A percentile compares a stretch with the other conserved stretches of the same genome.
Conservation (phyloP, 148 eudicot genomes). For the Amaranthus palmeri region DNA sequence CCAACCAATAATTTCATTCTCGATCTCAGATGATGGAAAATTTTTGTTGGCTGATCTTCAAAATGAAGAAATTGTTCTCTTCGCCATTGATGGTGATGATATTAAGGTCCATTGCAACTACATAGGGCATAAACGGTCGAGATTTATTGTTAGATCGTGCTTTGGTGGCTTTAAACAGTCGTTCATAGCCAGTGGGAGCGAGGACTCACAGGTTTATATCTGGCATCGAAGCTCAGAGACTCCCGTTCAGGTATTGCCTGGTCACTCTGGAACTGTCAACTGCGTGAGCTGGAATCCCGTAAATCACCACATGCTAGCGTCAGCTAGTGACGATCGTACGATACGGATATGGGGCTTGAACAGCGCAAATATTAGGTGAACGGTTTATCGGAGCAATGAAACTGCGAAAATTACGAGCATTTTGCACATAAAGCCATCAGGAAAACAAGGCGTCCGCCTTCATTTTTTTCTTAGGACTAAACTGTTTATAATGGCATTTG, state of each 20-base stretch:
- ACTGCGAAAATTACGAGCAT: conserved; percentile 23
- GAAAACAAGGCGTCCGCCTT: conserved; percentile 16
- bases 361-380: conserved; percentile 28
- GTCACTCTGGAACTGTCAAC: conserved; percentile 79
- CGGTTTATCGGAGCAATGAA: conserved; percentile 49
- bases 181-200: conserved; percentile 92
- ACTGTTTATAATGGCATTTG: conserved; percentile 18
- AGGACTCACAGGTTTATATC: conserved; percentile 95
- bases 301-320: conserved; percentile 78
- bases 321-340: conserved; percentile 84
- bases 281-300: conserved; percentile 88
- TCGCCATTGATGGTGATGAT: conserved; percentile 62
- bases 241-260: conserved; percentile 51
- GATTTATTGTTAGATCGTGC: conserved; percentile 75
- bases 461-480: conserved; percentile 22
- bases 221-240: conserved; percentile 79
- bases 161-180: conserved; percentile 89
- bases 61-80: conserved; percentile 84
- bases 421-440: conserved; percentile 3
- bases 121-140: conserved; percentile 74
- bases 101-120: conserved; percentile 47
- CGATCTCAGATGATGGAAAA: conserved; percentile 64
- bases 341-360: conserved; percentile 80
- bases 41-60: conserved; percentile 58
- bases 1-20: conserved; percentile 67